Percentiles rank a stretch among this genome's conserved stretches.
phyloP scores from a whole-genome alignment of 1,139 yeast genomes.

The Saccharomyces hybrid region DNA sequence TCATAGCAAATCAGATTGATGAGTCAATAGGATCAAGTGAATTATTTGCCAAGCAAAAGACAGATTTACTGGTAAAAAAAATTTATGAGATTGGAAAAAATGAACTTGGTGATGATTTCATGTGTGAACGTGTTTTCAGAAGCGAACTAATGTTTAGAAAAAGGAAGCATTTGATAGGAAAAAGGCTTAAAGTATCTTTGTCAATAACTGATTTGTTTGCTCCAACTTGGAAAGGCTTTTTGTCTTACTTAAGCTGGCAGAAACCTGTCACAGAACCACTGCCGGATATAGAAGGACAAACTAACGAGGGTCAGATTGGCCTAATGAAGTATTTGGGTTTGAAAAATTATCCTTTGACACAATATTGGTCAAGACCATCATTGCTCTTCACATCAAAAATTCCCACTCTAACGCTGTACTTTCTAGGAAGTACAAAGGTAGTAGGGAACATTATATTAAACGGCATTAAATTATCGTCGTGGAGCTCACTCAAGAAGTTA shows the following conservation, averaged over 20 bases:
- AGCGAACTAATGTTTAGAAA: constrained; percentile 80
- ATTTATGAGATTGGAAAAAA: constrained; percentile 59
- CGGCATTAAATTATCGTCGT: constrained; percentile 33
- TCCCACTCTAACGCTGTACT: constrained; percentile 31
- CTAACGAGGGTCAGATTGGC: neutral
- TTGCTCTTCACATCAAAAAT: constrained; percentile 29
- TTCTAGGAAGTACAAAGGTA: constrained; percentile 32
- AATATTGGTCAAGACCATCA: constrained; percentile 30
- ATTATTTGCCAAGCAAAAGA: constrained; percentile 52
- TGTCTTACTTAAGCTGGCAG: constrained; percentile 29
- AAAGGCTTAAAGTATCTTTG: constrained; percentile 52
- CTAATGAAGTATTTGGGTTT: constrained; percentile 14
- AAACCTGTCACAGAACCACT: constrained; percentile 12
- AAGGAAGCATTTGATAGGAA: constrained; percentile 54
- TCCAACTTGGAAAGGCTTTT: constrained; percentile 55
- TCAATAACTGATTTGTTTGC: constrained; percentile 69
- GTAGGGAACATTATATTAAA: constrained; percentile 29
- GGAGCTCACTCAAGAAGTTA: constrained; percentile 28
- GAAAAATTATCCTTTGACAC: constrained; percentile 19
- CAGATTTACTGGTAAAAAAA: constrained; percentile 52
- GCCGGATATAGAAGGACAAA: neutral
- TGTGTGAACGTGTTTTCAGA: constrained; percentile 61
- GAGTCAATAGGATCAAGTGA: constrained; percentile 63
- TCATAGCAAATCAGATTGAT: constrained; percentile 56
- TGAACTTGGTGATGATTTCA: constrained; percentile 50